Evolutionary conservation across 495 filamentous ascomycete genomes (phyloP).

Genomic region (Amphirosellinia nigrospora): DNA sequence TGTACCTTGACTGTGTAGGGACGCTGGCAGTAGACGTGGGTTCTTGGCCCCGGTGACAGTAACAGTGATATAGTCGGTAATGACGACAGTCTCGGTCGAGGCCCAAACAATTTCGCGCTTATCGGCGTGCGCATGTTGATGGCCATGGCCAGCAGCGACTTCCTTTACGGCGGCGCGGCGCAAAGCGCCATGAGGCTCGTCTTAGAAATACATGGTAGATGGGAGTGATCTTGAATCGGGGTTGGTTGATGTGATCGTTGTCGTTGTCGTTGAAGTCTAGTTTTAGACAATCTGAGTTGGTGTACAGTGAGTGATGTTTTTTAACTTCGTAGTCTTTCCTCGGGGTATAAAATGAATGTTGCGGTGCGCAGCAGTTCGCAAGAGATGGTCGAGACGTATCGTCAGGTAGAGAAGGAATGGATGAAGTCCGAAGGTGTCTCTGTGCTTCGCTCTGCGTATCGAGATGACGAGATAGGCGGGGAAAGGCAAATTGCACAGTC

Average conservation of each 20-base stretch:
- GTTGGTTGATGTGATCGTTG: constrained; percentile 4
- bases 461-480: constrained; percentile 22
- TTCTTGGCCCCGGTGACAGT: constrained; percentile 33
- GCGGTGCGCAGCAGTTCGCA: constrained; percentile 39
- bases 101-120: constrained; percentile 38
- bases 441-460: constrained; percentile 37
- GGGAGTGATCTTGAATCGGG: constrained; percentile 11
- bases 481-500: constrained; percentile 26
- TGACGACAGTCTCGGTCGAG: constrained; percentile 37
- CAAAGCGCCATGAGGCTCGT: constrained; percentile 38
- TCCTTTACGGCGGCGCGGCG: constrained; percentile 35
- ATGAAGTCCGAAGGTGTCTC: constrained; percentile 28
- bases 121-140: constrained; percentile 38
- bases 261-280: not conserved
- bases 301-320: not conserved
- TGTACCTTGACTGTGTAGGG: not conserved
- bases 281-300: not conserved
- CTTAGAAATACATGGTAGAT: constrained; percentile 37
- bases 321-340: constrained; percentile 19
- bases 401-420: constrained; percentile 34
- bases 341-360: constrained; percentile 34
- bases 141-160: constrained; percentile 31
- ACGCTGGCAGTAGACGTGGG: constrained; percentile 8
- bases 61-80: constrained; percentile 37
- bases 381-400: constrained; percentile 34